phyloP scores from a whole-genome alignment of 2,329 filamentous ascomycete genomes.

The Fusarium decemcellulare region DNA sequence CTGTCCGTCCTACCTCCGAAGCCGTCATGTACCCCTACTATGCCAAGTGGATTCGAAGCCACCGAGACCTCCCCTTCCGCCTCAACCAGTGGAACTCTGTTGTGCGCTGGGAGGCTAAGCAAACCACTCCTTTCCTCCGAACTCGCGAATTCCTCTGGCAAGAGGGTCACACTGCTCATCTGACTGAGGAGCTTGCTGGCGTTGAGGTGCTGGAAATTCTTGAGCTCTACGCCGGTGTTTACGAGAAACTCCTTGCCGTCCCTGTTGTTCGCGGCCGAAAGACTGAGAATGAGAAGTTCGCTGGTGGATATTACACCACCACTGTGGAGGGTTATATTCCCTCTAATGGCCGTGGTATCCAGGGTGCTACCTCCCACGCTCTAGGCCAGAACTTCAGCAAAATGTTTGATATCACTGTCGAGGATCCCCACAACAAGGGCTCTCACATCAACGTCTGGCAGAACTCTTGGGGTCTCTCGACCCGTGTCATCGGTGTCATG shows the following conservation, averaged over 20 bases:
- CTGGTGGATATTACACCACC: slow-evolving; percentile 95
- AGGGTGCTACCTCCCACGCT: slow-evolving; percentile 94
- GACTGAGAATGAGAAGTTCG: slow-evolving; percentile 99
- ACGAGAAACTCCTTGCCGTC: slow-evolving; percentile 93
- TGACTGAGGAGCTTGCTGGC: slow-evolving; percentile 85
- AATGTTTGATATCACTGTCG: slow-evolving; percentile 99
- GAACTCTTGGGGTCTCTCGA: slow-evolving; percentile 99
- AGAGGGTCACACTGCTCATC: slow-evolving; percentile 91
- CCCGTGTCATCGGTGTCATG: slow-evolving; percentile 98
- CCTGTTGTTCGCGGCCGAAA: slow-evolving; percentile 95
- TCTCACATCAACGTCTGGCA: slow-evolving; percentile 93
- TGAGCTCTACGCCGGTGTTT: slow-evolving; percentile 91
- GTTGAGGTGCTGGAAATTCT: slow-evolving; percentile 94
- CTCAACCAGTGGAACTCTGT: slow-evolving; percentile 98
- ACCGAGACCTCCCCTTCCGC: slow-evolving; percentile 93
- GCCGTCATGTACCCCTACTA: slow-evolving; percentile 97
- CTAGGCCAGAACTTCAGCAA: slow-evolving; percentile 98
- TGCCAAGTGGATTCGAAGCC: slow-evolving; percentile 95
- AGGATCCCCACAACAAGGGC: slow-evolving; percentile 88
- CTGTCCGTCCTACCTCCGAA: slow-evolving; percentile 78
- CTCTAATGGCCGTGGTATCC: slow-evolving; percentile 94
- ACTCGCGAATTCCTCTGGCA: slow-evolving; percentile 99
- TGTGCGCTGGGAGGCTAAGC: slow-evolving; percentile 97
- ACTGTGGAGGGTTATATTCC: slow-evolving; percentile 98
- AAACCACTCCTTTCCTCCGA: slow-evolving; percentile 87